Evolutionary conservation across 192 early-diverging fungal genomes (phyloP), one percentile per base, ranked within the genome.

Genomic region (Coemansia sp.): DNA sequence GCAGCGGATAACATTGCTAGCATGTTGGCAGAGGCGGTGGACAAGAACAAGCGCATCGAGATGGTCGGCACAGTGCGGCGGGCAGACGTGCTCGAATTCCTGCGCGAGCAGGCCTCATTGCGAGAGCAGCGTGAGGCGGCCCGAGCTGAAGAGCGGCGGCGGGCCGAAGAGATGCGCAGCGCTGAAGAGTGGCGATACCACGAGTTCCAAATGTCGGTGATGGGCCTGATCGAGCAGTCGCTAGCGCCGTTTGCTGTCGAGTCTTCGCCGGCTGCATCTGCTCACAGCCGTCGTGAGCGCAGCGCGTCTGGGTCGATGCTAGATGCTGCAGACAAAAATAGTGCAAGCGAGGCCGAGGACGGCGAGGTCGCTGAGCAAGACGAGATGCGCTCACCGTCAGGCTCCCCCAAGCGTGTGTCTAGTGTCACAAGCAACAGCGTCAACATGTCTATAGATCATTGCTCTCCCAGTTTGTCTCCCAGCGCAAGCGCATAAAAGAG

Each of bases 171-270:
- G 57, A 28, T 64, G 25, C 72, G 72, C 22, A 49, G 44, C 23
- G 64, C 69, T 3, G 77, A 80, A 31, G 77, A 80, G 35, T 64
- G 67, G 66, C 58, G 77, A 25, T 80, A 67, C 22, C 77, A 80
- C 33, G 67, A 80, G 61, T 80, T 74, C 63, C 77, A 80, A 22
- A 74, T 80, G 72, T 66, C 71, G 6, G 46, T 80, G 28, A 64
- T 80, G 44, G 24, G 43, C 21, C 58, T 80, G 24, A 60, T 74
- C 19, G 55, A 73, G 46, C 21, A 57, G 8, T 54, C 66, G 18
- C 47, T 80, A 30, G 71, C 43, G 6, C 72, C 59, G 3, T 43
- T 61, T 46, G 38, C 74, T 6, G 56, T 58, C 2, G 56, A 28
- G 8, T 12, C 5, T 12, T 24, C 45, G 8, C 1, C 0, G 45